phyloP scores from a whole-genome alignment of 192 early-diverging fungal genomes.

The Thoreauomyces humboldtii region DNA sequence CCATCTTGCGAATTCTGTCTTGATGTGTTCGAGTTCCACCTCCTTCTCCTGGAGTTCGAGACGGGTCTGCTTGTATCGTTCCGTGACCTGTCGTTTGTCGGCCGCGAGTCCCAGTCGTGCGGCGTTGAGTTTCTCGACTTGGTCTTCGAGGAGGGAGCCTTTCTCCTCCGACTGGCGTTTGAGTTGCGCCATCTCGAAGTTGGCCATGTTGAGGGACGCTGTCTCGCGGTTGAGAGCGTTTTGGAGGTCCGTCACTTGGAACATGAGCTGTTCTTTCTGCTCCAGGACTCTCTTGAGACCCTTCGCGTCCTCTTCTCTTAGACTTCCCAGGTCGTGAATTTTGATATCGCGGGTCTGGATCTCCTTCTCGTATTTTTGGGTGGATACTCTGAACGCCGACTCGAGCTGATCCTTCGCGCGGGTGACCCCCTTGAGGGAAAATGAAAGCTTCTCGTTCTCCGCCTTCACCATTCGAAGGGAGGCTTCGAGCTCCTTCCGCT shows the following conservation, averaged over 20 bases:
- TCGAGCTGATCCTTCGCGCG: slow-evolving; percentile 44
- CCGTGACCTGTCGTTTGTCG: slow-evolving; percentile 50
- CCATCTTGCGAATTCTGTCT: slow-evolving; percentile 23
- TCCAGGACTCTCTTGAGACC: slow-evolving; percentile 45
- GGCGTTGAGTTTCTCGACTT: slow-evolving; percentile 46
- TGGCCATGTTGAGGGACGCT: slow-evolving; percentile 43
- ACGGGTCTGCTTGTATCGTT: slow-evolving; percentile 42
- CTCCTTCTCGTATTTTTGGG: slow-evolving; percentile 46
- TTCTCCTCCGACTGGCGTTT: slow-evolving; percentile 48
- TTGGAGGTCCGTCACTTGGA: slow-evolving; percentile 57
- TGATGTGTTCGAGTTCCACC: slow-evolving; percentile 40
- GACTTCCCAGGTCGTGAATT: slow-evolving; percentile 39
- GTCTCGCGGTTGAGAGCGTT: slow-evolving; percentile 51
- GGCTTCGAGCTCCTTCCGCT: slow-evolving; percentile 39
- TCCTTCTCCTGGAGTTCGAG: slow-evolving; percentile 41
- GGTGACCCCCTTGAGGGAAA: slow-evolving; percentile 38
- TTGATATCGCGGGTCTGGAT: slow-evolving; percentile 33
- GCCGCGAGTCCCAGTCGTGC: slow-evolving; percentile 43
- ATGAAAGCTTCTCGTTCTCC: slow-evolving; percentile 46
- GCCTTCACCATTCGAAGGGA: slow-evolving; percentile 27
- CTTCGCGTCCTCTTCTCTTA: slow-evolving; percentile 39
- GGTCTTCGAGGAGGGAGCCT: slow-evolving; percentile 37
- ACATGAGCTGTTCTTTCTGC: slow-evolving; percentile 57
- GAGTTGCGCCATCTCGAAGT: slow-evolving; percentile 48
- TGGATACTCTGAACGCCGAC: slow-evolving; percentile 31